These are phyloP conservation scores for Albifimbria verrucaria DNA, from an alignment of 2,329 filamentous ascomycete genomes.

Conservation along the genomic window DNA sequence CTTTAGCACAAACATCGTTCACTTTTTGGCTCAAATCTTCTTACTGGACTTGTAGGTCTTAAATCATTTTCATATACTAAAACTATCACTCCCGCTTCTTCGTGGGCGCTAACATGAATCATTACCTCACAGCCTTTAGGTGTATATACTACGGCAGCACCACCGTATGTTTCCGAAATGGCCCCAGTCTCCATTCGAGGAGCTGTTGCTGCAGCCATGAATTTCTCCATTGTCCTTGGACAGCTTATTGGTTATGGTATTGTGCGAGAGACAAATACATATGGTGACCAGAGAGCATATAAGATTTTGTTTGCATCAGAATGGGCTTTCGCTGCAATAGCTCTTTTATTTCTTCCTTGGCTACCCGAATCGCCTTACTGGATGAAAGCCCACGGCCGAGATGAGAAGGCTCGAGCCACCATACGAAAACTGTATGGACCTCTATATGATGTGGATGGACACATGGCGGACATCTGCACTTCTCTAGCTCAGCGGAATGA, in stretches of 20 bases:
- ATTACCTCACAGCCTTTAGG: constrained; percentile 12
- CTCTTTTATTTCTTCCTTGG: constrained; percentile 24
- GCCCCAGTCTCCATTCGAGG: constrained; percentile 20
- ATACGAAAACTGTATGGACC: constrained; percentile 24
- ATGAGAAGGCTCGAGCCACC: constrained; percentile 24
- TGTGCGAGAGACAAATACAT: constrained; percentile 19
- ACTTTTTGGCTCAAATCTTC: constrained; percentile 5
- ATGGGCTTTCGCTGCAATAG: constrained; percentile 25
- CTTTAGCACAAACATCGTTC: not conserved
- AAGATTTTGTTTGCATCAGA: constrained; percentile 26
- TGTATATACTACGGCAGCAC: constrained; percentile 15
- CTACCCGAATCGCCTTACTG: constrained; percentile 29
- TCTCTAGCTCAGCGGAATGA: not conserved
- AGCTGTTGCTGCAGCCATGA: constrained; percentile 17
- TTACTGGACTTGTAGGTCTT: constrained; percentile 2
- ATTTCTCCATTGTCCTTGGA: constrained; percentile 19
- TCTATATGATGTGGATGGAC: constrained; percentile 24
- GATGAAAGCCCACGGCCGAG: constrained; percentile 24
- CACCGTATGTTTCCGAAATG: constrained; percentile 19
- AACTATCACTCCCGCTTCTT: too few relatives aligned
- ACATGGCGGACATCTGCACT: constrained; percentile 24
- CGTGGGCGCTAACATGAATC: too few relatives aligned
- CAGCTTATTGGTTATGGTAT: constrained; percentile 17
- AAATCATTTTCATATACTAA: not conserved
- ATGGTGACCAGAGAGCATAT: constrained; percentile 18